A percentile compares a stretch with the other conserved stretches of the same genome.
Conservation (phyloP, 2,329 filamentous ascomycete species). For the Calonectria montana region DNA sequence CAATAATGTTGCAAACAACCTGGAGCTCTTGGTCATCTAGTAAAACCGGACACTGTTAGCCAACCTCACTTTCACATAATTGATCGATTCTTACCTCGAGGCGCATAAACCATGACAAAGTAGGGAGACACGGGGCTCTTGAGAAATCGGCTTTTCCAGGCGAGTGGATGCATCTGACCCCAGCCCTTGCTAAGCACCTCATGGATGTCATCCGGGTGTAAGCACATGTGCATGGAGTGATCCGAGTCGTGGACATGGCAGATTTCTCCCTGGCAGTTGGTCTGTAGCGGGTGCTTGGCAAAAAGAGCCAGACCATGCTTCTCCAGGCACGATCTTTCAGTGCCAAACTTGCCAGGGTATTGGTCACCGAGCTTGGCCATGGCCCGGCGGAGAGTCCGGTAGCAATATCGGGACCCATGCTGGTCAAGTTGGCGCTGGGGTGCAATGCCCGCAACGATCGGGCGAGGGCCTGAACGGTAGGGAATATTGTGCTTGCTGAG, state of each 20-base stretch:
- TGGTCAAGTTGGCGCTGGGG: slow-evolving; percentile 85
- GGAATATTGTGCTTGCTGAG: slow-evolving; percentile 66
- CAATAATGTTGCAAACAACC: slow-evolving; percentile 75
- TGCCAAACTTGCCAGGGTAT: slow-evolving; percentile 63
- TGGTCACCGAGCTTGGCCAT: slow-evolving; percentile 62
- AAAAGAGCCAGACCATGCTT: slow-evolving; percentile 86
- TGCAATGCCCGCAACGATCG: slow-evolving; percentile 78
- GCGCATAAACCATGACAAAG: slow-evolving; percentile 87
- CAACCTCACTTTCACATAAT: neutral
- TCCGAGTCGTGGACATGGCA: slow-evolving; percentile 84
- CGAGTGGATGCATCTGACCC: slow-evolving; percentile 78
- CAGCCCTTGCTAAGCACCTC: slow-evolving; percentile 80
- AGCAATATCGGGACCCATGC: slow-evolving; percentile 64
- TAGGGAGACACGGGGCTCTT: slow-evolving; percentile 76
- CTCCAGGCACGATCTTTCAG: slow-evolving; percentile 81
- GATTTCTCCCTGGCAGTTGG: slow-evolving; percentile 83
- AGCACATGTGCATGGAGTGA: slow-evolving; percentile 80
- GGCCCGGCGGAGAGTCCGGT: slow-evolving; percentile 63
- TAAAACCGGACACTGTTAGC: slow-evolving; percentile 3
- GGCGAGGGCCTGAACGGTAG: slow-evolving; percentile 71
- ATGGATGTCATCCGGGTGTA: slow-evolving; percentile 82
- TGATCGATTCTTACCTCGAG: slow-evolving; percentile 60
- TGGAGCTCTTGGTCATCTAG: slow-evolving; percentile 73
- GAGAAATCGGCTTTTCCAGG: slow-evolving; percentile 71
- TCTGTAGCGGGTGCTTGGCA: slow-evolving; percentile 71